Conservation (phyloP, 371 early-diverging fungal genomes). For the Quaeritorhiza haematococci region DNA sequence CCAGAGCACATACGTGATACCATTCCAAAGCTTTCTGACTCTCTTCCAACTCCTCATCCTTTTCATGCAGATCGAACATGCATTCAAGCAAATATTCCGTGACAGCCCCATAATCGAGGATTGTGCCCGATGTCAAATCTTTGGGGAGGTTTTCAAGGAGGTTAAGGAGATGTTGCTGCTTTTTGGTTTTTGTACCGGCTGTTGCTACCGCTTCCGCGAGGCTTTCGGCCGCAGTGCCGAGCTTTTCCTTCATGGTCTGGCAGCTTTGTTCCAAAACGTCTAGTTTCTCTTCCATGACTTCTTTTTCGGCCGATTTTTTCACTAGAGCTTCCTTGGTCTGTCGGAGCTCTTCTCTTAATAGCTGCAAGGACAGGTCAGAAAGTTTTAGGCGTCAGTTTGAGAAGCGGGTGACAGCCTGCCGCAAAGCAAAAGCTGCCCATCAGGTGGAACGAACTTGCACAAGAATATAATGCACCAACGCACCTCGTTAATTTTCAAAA, state of each 20-base stretch:
- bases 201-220: not conserved
- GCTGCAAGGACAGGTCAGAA: too few species aligned
- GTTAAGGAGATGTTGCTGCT: too few species aligned
- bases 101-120: conserved; percentile 25
- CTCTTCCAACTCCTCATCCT: conserved; percentile 19
- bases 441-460: too few species aligned
- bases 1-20: conserved; percentile 16
- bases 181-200: not conserved
- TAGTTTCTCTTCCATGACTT: too few species aligned
- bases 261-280: too few species aligned
- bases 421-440: too few species aligned
- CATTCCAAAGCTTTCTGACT: conserved; percentile 16
- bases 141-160: too few species aligned
- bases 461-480: too few species aligned
- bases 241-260: too few species aligned
- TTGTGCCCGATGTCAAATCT: conserved; percentile 1
- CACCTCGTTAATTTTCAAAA: too few species aligned
- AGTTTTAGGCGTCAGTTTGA: too few species aligned
- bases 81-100: conserved; percentile 30
- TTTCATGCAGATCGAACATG: conserved; percentile 17
- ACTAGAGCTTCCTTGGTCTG: not conserved
- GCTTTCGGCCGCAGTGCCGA: not conserved
- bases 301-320: too few species aligned
- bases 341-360: not conserved
- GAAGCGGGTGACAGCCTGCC: conserved; percentile 9